Conservation (phyloP, 2,329 filamentous ascomycete genomes). For the Hypoxylon sp. region DNA sequence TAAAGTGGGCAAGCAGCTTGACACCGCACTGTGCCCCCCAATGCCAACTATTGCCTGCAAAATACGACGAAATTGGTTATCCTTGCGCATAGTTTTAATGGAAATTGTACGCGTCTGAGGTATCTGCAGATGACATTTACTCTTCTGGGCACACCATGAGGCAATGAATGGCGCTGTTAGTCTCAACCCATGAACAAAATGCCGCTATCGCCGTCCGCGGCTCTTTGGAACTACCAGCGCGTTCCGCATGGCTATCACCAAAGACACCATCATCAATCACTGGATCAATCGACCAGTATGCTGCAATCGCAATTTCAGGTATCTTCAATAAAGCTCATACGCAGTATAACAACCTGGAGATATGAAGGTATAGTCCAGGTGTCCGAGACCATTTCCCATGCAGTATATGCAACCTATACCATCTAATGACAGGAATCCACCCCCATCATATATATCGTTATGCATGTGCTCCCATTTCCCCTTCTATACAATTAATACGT, state of each 20-base stretch:
- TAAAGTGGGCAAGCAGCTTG: too few species aligned
- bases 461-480: neutral
- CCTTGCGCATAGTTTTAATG: too few species aligned
- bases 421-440: neutral
- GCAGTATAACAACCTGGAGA: neutral
- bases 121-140: too few species aligned
- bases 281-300: neutral
- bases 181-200: too few species aligned
- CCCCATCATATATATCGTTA: neutral
- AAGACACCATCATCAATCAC: neutral
- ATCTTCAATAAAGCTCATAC: neutral
- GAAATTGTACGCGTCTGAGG: too few species aligned
- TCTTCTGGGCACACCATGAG: too few species aligned
- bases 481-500: constrained; percentile 16
- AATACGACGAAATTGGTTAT: too few species aligned
- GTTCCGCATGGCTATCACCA: neutral
- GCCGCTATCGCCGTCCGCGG: too few species aligned
- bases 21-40: too few species aligned
- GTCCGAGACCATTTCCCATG: neutral
- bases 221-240: neutral
- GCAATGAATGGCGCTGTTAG: too few species aligned
- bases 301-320: neutral
- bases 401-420: neutral
- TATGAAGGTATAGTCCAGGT: constrained; percentile 2
- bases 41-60: too few species aligned